Evolutionary conservation across 1,284 basidiomycete species (phyloP), one percentile per base, ranked within the genome.

Genomic region (Heterobasidion occidentale): DNA sequence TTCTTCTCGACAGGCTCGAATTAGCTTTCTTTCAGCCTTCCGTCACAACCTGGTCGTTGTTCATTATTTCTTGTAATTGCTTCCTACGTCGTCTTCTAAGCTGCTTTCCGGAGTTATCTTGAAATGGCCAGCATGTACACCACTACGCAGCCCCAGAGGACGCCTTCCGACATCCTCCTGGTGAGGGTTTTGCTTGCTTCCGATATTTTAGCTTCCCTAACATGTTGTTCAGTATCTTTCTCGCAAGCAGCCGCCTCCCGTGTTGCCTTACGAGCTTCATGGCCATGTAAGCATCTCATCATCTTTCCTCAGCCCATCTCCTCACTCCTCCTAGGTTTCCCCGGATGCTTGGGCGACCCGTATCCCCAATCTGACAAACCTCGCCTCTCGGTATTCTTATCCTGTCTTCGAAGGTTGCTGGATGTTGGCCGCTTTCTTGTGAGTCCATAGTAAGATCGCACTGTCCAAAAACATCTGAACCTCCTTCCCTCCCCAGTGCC

Each of bases 341-440:
- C 66, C 70, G 2, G 76, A 76, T 50, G 70, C 70, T 11, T 83
- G 81, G 79, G 69, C 69, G 42, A 63, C 65, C 14, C 73, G 81
- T 46, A 57, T 79, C 46, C 67, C 71, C 17, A 63, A 69, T 8
- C 69, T 82, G 49, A 66, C 69, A 9, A 66, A 66, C 19, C 64
- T 74, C 27, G 71, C 74, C 11, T 70, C 72, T 11, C 72, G 69
- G 12, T 80, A 77, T 62, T 69, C 74, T 60, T 75, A 74, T 56
- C 77, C 77, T 14, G 58, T 67, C 17, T 70, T 83, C 58, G 80
- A 83, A 60, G 67, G 73, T 33, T 58, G 72, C 47, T 83, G 76
- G 70, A 58, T 74, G 17, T 17, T 72, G 34, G 47, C 75, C 56
- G 67, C 68, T 44, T 47, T 80, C 27, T 54, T 76, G 80, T 83